Conservation (phyloP, 2,329 filamentous ascomycete genomes). For the Penicillium sp. region DNA sequence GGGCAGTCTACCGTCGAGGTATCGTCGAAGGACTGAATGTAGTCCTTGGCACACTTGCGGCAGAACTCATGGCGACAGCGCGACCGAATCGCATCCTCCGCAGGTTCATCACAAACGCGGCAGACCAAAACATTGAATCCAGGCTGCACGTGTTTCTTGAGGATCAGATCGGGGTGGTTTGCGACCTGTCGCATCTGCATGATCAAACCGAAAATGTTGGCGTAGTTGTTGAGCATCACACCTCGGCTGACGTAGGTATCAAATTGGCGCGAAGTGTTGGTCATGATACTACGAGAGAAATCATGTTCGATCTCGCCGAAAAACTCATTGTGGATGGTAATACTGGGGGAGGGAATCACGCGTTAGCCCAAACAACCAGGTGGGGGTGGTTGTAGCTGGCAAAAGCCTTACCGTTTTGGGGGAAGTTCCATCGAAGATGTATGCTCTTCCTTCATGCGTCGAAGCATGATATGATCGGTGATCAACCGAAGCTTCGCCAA, state of each 20-base stretch:
- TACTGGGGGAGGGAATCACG: conserved; percentile 44
- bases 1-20: conserved; percentile 71
- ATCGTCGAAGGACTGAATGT: conserved; percentile 75
- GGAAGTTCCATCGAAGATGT: conserved; percentile 95
- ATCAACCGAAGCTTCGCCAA: conserved; percentile 84
- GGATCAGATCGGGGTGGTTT: conserved; percentile 90
- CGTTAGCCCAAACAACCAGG: conserved; percentile 9
- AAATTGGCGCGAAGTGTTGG: conserved; percentile 83
- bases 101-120: conserved; percentile 93
- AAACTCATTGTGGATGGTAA: conserved; percentile 90
- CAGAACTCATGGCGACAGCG: conserved; percentile 94
- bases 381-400: neutral
- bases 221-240: conserved; percentile 95
- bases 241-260: conserved; percentile 94
- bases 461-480: conserved; percentile 93
- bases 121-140: conserved; percentile 91
- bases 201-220: conserved; percentile 97
- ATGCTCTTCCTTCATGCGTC: conserved; percentile 91
- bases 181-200: conserved; percentile 99
- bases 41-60: conserved; percentile 78
- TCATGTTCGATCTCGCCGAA: conserved; percentile 97
- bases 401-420: conserved; percentile 71
- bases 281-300: conserved; percentile 95
- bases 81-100: conserved; percentile 91
- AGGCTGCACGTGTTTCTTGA: conserved; percentile 84